Percentiles rank a stretch among this genome's conserved stretches.
These are phyloP conservation scores for Medicago truncatula DNA, from an alignment of 306 rosid species.

Conservation along the genomic window MtrunA17r5.0-ANR NC_053045.1:44106501-44107000, in stretches of 20 bases:
- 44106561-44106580: slow-evolving; percentile 41
- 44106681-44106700: slow-evolving; percentile 49
- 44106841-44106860: no score
- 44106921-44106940: slow-evolving; percentile 32
- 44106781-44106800: slow-evolving; percentile 25
- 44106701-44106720: slow-evolving; percentile 41
- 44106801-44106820: neutral
- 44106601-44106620: slow-evolving; percentile 75
- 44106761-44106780: slow-evolving; percentile 31
- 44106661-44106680: slow-evolving; percentile 51
- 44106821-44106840: no score
- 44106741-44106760: slow-evolving; percentile 25
- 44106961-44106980: no score
- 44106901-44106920: slow-evolving; percentile 22
- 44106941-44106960: slow-evolving; percentile 8
- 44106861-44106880: no score
- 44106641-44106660: slow-evolving; percentile 45
- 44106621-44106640: slow-evolving; percentile 43
- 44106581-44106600: slow-evolving; percentile 62
- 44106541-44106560: slow-evolving; percentile 46
- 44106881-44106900: neutral
- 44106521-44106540: slow-evolving; percentile 45
- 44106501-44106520: slow-evolving; percentile 41
- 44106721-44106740: slow-evolving; percentile 40
- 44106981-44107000: no score